phyloP scores from a whole-genome alignment of 768 basidiomycete species.

The Amanita rubescens region DNA sequence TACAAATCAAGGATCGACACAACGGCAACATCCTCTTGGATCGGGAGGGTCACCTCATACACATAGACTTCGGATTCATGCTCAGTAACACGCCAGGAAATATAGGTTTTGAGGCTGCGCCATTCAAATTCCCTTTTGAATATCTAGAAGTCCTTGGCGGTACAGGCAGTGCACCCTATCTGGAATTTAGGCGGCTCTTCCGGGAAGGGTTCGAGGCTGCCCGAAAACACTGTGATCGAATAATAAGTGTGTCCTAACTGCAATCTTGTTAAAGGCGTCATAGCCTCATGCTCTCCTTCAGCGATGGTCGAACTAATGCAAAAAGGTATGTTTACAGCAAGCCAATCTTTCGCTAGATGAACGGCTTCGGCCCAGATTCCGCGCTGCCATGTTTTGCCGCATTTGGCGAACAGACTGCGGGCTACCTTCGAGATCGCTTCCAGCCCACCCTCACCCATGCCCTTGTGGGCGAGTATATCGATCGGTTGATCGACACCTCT shows the following conservation, averaged over 20 bases:
- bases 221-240: slow-evolving; percentile 92
- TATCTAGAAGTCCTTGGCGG: slow-evolving; percentile 97
- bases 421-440: slow-evolving; percentile 86
- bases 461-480: slow-evolving; percentile 82
- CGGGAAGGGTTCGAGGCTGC: slow-evolving; percentile 91
- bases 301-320: slow-evolving; percentile 95
- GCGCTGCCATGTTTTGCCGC: slow-evolving; percentile 85
- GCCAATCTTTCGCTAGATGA: background rate
- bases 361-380: slow-evolving; percentile 49
- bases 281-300: slow-evolving; percentile 12
- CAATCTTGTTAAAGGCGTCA: background rate
- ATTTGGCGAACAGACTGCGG: slow-evolving; percentile 86
- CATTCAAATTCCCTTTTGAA: slow-evolving; percentile 92
- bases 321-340: slow-evolving; percentile 49
- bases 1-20: slow-evolving; percentile 98
- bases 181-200: slow-evolving; percentile 83
- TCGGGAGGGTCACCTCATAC: slow-evolving; percentile 88
- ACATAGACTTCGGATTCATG: slow-evolving; percentile 99
- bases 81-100: slow-evolving; percentile 95
- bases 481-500: slow-evolving; percentile 82
- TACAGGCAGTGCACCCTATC: slow-evolving; percentile 61
- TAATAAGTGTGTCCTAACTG: slow-evolving; percentile 77
- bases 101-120: slow-evolving; percentile 98
- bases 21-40: slow-evolving; percentile 98
- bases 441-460: slow-evolving; percentile 84